Evolutionary conservation across 495 filamentous ascomycete genomes (phyloP), one percentile per base, ranked within the genome.

Genomic region (Penicillium bialowiezense): DNA sequence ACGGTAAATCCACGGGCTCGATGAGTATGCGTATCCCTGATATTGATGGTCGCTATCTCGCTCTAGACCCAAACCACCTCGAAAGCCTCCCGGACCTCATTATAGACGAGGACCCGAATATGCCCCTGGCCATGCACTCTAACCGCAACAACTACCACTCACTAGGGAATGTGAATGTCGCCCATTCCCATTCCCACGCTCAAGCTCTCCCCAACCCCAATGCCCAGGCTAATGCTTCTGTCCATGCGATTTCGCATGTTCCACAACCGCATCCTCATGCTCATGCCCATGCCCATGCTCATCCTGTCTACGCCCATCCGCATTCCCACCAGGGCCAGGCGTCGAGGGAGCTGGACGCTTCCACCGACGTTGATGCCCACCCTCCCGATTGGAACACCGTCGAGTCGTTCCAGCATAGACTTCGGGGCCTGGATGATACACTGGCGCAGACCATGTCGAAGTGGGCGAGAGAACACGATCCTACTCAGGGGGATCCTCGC

Each of bases 381-480:
- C 33, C 48, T 7, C 39, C 52, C 3, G 52, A 53, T 13, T 64
- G 58, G 55, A 52, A 53, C 12, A 45, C 47, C 15, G 48, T 64
- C 3, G 58, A 64, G 37, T 41, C 52, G 10, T 64, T 64, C 50
- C 61, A 64, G 41, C 52, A 34, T 3, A 42, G 58, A 1, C 41
- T 64, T 3, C 50, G 55, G 21, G 21, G 42, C 7, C 33, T 64
- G 35, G 47, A 56, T 32, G 41, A 46, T 2, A 56, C 52, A 15
- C 55, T 64, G 21, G 46, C 60, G 13, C 40, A 42, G 19, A 50
- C 55, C 5, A 64, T 64, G 61, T 58, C 61, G 8, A 59, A 56
- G 41, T 64, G 61, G 61, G 43, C 55, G 1, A 28, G 55, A 9
- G 55, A 62, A 8, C 47, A 52, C 41, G 58, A 64, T 45, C 58